Evolutionary conservation across 2,329 filamentous ascomycete genomes (phyloP).

Genomic region (Mariannaea sp.): DNA sequence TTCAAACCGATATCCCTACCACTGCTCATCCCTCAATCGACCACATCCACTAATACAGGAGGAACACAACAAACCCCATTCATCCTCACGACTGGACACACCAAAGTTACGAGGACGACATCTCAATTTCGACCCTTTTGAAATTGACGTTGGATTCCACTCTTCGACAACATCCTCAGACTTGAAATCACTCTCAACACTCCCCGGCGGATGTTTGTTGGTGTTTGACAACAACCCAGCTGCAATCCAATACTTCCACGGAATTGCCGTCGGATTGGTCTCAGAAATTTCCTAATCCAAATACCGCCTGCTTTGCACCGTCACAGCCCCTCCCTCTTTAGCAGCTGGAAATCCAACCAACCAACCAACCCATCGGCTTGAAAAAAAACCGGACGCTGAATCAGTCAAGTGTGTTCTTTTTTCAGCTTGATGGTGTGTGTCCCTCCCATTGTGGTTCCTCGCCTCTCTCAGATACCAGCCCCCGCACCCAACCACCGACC

Average conservation of each 20-base stretch:
- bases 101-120: background rate
- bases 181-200: too few relatives aligned
- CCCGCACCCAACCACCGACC: slow-evolving; percentile 23
- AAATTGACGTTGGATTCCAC: too few relatives aligned
- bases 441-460: slow-evolving; percentile 33
- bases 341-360: slow-evolving; percentile 21
- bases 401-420: slow-evolving; percentile 24
- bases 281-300: slow-evolving; percentile 18
- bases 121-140: slow-evolving; percentile 1
- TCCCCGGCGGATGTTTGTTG: too few relatives aligned
- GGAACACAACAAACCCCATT: too few relatives aligned
- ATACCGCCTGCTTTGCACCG: slow-evolving; percentile 8
- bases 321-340: slow-evolving; percentile 7
- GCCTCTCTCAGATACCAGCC: slow-evolving; percentile 32
- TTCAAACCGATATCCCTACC: background rate
- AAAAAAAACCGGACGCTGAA: slow-evolving; percentile 20
- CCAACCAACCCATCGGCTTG: slow-evolving; percentile 28
- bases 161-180: too few relatives aligned
- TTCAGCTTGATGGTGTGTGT: slow-evolving; percentile 34
- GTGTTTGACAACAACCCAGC: slow-evolving; percentile 1
- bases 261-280: slow-evolving; percentile 28
- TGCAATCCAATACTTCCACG: slow-evolving; percentile 17
- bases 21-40: background rate
- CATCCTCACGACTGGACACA: too few relatives aligned
- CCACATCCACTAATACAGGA: too few relatives aligned